Percentiles rank a stretch among this genome's conserved stretches.
phyloP scores from a whole-genome alignment of 371 early-diverging fungal species.

The Mortierella sp. region DNA sequence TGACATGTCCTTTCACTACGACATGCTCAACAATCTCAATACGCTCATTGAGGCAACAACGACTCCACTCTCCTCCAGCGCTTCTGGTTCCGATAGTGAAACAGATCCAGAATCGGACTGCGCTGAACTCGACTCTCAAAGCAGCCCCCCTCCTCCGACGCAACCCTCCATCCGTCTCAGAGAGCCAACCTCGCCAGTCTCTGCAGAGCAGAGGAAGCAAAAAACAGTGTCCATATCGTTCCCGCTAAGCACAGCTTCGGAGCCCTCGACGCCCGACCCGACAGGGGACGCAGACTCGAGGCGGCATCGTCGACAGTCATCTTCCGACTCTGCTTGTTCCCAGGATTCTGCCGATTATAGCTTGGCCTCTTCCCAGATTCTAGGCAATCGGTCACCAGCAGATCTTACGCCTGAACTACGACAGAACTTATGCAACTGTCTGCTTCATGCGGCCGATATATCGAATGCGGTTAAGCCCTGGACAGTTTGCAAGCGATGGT shows the following conservation, averaged over 20 bases:
- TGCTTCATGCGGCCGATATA: constrained; percentile 91
- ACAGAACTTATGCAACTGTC: constrained; percentile 71
- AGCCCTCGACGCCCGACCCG: not conserved
- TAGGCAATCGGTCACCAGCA: constrained; percentile 1
- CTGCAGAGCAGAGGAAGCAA: not conserved
- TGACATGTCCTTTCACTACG: constrained; percentile 92
- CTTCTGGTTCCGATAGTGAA: constrained; percentile 20
- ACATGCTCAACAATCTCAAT: constrained; percentile 74
- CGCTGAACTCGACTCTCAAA: not conserved
- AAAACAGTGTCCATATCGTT: constrained; percentile 20
- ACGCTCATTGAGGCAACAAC: constrained; percentile 53
- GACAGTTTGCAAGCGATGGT: constrained; percentile 86
- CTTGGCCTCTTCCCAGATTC: constrained; percentile 1
- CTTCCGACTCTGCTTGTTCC: constrained; percentile 13
- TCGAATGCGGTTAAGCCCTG: constrained; percentile 90
- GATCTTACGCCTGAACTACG: constrained; percentile 60
- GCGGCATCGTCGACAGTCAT: constrained; percentile 7
- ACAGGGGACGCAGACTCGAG: not conserved
- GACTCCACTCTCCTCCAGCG: constrained; percentile 23
- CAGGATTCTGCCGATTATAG: constrained; percentile 5
- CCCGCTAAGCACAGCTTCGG: constrained; percentile 10
- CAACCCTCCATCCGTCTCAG: too few species aligned
- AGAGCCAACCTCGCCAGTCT: not conserved
- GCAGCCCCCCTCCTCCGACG: not conserved
- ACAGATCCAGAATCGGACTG: constrained; percentile 34